A percentile compares a stretch with the other conserved stretches of the same genome.
phyloP scores from a whole-genome alignment of 805 yeast species.

The Yarrowia keelungensis region DNA sequence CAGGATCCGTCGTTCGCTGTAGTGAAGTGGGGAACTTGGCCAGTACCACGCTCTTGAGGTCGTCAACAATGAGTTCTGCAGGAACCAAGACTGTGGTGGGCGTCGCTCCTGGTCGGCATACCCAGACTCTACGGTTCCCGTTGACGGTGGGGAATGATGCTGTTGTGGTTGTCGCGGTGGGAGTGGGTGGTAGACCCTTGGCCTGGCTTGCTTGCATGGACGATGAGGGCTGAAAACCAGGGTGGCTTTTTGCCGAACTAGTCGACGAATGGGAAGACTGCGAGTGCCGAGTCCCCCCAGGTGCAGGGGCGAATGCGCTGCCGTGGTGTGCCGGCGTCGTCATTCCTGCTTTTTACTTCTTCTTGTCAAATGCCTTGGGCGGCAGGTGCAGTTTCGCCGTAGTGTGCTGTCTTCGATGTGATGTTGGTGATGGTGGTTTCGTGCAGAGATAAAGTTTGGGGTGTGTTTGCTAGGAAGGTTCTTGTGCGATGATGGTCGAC shows the following conservation, averaged over 20 bases:
- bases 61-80: conserved; percentile 76
- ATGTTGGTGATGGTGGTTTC: conserved; percentile 32
- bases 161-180: not conserved
- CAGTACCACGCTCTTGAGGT: conserved; percentile 70
- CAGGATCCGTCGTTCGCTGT: conserved; percentile 68
- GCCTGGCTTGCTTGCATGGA: conserved; percentile 23
- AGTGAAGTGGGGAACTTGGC: conserved; percentile 72
- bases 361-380: conserved; percentile 10
- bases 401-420: not conserved
- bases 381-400: conserved; percentile 10
- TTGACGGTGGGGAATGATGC: conserved; percentile 12
- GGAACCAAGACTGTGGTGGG: conserved; percentile 75
- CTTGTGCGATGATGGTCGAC: not conserved
- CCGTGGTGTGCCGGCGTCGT: conserved; percentile 39
- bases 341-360: conserved; percentile 12
- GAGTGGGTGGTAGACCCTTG: conserved; percentile 26
- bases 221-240: not conserved
- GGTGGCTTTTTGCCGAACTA: conserved; percentile 1
- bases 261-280: conserved; percentile 32
- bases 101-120: conserved; percentile 49
- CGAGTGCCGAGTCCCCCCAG: conserved; percentile 13
- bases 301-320: conserved; percentile 25
- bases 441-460: conserved; percentile 24
- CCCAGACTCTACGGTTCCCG: conserved; percentile 47
- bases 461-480: conserved; percentile 31